phyloP scores from a whole-genome alignment of 345 rosid genomes.

The Populus deltoides region DNA sequence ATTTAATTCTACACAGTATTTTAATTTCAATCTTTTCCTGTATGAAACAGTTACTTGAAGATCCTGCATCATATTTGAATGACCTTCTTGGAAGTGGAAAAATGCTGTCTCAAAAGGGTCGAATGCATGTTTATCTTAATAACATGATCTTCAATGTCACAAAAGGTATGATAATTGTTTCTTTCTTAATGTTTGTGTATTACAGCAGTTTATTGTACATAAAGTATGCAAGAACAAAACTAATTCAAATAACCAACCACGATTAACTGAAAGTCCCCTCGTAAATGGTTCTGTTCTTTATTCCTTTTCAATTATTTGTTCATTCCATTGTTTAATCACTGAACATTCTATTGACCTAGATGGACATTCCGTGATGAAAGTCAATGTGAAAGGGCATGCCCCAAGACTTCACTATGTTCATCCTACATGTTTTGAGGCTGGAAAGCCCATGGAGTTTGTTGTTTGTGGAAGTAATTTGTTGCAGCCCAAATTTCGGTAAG shows the following conservation, averaged over 20 bases:
- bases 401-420: slow-evolving; percentile 85
- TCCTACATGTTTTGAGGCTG: slow-evolving; percentile 90
- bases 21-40: slow-evolving; percentile 15
- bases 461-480: slow-evolving; percentile 78
- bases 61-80: slow-evolving; percentile 59
- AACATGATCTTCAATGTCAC: slow-evolving; percentile 61
- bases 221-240: neutral
- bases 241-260: neutral
- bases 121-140: slow-evolving; percentile 59
- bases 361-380: slow-evolving; percentile 59
- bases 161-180: slow-evolving; percentile 44
- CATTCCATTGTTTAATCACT: neutral
- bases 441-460: slow-evolving; percentile 78
- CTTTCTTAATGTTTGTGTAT: neutral
- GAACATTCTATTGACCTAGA: slow-evolving; percentile 33
- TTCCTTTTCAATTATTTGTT: neutral
- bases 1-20: neutral
- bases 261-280: neutral
- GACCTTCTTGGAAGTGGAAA: slow-evolving; percentile 69
- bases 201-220: neutral
- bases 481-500: slow-evolving; percentile 76
- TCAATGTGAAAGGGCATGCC: slow-evolving; percentile 46
- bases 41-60: slow-evolving; percentile 61
- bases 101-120: slow-evolving; percentile 71
- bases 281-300: neutral